These are phyloP conservation scores for Kluyveromyces aestuarii DNA, from an alignment of 805 yeast species.

Conservation along the genomic window DNA sequence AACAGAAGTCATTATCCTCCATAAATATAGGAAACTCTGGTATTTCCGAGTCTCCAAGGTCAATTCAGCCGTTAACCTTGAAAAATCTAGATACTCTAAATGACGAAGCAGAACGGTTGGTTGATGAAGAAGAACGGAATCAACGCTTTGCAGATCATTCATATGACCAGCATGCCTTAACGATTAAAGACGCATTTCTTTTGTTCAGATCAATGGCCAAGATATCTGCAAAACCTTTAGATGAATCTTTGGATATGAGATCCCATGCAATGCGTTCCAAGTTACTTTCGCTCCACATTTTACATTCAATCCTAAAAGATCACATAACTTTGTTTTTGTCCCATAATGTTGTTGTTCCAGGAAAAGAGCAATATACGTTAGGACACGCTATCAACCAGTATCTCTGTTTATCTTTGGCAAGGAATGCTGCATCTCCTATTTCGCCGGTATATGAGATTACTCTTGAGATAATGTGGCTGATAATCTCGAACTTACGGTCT, in stretches of 20 bases:
- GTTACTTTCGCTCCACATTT: slow-evolving; percentile 74
- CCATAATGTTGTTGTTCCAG: slow-evolving; percentile 43
- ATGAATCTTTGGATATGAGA: slow-evolving; percentile 72
- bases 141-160: slow-evolving; percentile 9
- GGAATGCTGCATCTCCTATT: slow-evolving; percentile 86
- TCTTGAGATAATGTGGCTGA: slow-evolving; percentile 86
- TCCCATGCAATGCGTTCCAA: slow-evolving; percentile 91
- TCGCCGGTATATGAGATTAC: slow-evolving; percentile 90
- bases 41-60: not conserved
- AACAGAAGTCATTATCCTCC: slow-evolving; percentile 6
- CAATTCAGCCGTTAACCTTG: slow-evolving; percentile 39
- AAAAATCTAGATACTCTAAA: slow-evolving; percentile 48
- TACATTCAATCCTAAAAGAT: slow-evolving; percentile 76
- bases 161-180: slow-evolving; percentile 53
- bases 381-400: slow-evolving; percentile 79
- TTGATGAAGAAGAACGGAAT: slow-evolving; percentile 38
- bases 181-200: slow-evolving; percentile 83
- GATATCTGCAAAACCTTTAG: slow-evolving; percentile 76
- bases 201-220: slow-evolving; percentile 93
- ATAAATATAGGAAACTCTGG: slow-evolving; percentile 10
- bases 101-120: slow-evolving; percentile 47
- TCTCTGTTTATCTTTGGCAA: slow-evolving; percentile 68
- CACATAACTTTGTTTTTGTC: slow-evolving; percentile 75
- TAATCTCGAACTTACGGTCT: slow-evolving; percentile 71
- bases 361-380: slow-evolving; percentile 50